These are phyloP conservation scores for Coniophora puteana DNA, from an alignment of 1,284 basidiomycete species.

Conservation along the genomic window DNA sequence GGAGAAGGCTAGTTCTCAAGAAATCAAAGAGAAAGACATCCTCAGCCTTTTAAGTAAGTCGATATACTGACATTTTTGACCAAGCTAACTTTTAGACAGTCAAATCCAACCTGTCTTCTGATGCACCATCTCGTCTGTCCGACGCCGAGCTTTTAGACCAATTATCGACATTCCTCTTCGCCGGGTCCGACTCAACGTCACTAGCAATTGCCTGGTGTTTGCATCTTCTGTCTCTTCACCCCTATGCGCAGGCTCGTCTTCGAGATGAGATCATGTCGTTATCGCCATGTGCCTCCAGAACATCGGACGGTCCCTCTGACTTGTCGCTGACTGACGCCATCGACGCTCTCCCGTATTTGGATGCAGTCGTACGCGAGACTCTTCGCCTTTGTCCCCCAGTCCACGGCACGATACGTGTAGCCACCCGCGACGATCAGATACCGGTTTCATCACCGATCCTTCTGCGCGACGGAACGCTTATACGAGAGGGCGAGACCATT, in stretches of 20 bases:
- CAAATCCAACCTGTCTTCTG: slow-evolving; percentile 42
- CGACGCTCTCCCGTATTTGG: slow-evolving; percentile 47
- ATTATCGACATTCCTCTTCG: slow-evolving; percentile 50
- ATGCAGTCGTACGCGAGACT: slow-evolving; percentile 51
- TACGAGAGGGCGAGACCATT: slow-evolving; percentile 27
- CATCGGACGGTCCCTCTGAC: neutral
- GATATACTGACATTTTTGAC: neutral
- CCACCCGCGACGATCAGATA: slow-evolving; percentile 45
- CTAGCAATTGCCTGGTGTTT: slow-evolving; percentile 53
- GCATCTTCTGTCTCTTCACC: slow-evolving; percentile 45
- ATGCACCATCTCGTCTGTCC: slow-evolving; percentile 38
- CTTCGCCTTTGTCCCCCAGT: slow-evolving; percentile 49
- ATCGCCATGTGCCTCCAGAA: slow-evolving; percentile 8
- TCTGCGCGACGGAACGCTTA: slow-evolving; percentile 39
- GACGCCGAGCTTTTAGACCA: slow-evolving; percentile 49
- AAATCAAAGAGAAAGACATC: slow-evolving; percentile 38
- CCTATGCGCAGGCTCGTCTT: slow-evolving; percentile 42
- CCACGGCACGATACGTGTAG: slow-evolving; percentile 50
- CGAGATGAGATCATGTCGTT: slow-evolving; percentile 36
- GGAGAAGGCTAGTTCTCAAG: slow-evolving; percentile 24
- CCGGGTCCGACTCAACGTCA: slow-evolving; percentile 52
- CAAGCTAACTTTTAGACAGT: slow-evolving; percentile 27
- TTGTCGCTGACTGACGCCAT: slow-evolving; percentile 31
- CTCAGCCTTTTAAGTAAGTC: slow-evolving; percentile 43
- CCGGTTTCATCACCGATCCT: slow-evolving; percentile 45